Conservation (phyloP, 306 rosid genomes). For the Cucurbita ficifolia region DNA sequence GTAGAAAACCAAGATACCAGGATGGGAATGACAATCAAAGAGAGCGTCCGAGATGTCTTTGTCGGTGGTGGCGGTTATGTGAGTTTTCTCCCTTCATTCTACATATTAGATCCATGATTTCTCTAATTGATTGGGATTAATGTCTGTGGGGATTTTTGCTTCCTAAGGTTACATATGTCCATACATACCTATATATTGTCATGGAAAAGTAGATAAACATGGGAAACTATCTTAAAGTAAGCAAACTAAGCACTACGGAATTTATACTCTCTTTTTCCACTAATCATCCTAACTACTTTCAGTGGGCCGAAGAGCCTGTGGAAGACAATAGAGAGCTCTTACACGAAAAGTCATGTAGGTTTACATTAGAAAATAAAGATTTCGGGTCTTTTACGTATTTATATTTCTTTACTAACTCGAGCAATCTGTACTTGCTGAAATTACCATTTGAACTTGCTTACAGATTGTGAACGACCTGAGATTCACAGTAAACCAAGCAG, state of each 20-base stretch:
- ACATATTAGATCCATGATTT: slow-evolving; percentile 8
- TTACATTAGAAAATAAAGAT: not conserved
- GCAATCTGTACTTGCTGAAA: not conserved
- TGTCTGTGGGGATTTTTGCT: not conserved
- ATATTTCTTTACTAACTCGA: not conserved
- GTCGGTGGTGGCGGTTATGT: slow-evolving; percentile 87
- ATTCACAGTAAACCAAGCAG: slow-evolving; percentile 93
- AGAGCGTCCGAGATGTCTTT: slow-evolving; percentile 88
- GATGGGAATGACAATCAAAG: slow-evolving; percentile 87
- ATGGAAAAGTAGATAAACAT: not conserved
- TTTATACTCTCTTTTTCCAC: not conserved
- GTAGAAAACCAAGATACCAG: slow-evolving; percentile 33
- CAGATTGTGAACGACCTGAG: slow-evolving; percentile 88
- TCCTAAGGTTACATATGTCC: not conserved
- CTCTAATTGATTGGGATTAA: not conserved
- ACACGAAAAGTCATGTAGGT: not conserved
- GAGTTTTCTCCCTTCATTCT: slow-evolving; percentile 27
- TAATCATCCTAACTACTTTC: not conserved
- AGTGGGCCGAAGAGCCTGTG: not conserved
- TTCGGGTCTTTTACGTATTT: not conserved
- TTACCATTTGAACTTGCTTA: slow-evolving; percentile 1
- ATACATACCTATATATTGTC: not conserved
- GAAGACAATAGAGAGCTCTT: not conserved
- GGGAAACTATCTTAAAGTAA: not conserved
- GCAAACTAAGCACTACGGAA: not conserved